Evolutionary conservation across 331 rosid genomes (phyloP).

Genomic region (Cucumis variabilis): DNA sequence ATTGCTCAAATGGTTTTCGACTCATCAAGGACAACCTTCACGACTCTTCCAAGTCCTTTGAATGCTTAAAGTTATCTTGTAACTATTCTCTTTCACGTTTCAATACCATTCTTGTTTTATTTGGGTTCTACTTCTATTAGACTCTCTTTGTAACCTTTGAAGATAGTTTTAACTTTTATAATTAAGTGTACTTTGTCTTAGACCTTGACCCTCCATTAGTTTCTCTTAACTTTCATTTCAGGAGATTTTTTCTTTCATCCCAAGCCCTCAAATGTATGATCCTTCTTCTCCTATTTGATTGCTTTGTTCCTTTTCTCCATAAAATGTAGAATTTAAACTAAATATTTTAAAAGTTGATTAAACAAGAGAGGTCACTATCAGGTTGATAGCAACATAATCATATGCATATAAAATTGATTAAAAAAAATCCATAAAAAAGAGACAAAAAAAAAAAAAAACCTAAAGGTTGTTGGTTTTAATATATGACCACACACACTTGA

Average conservation of each 20-base stretch:
- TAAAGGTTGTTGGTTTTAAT: slow-evolving; percentile 87
- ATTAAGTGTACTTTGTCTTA: not conserved
- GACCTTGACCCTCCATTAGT: not conserved
- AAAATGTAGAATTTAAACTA: not conserved
- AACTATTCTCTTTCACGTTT: not conserved
- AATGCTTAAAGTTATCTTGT: not conserved
- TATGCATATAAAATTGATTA: not conserved
- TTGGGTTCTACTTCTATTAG: not conserved
- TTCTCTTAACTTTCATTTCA: not conserved
- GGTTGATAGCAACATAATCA: not conserved
- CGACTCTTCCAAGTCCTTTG: not conserved
- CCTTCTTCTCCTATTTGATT: not conserved
- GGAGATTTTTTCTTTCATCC: not conserved
- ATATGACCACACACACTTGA: slow-evolving; percentile 71
- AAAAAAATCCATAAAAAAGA: not conserved
- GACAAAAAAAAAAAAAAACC: slow-evolving; percentile 46
- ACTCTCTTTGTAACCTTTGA: not conserved
- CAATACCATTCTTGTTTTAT: not conserved
- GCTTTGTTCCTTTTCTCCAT: not conserved
- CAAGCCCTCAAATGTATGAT: not conserved
- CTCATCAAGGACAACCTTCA: not conserved
- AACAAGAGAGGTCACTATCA: not conserved
- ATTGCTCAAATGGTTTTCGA: not conserved
- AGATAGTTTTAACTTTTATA: not conserved
- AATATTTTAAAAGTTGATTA: not conserved